A percentile compares a stretch with the other conserved stretches of the same genome.
phyloP scores from a whole-genome alignment of 345 rosid genomes.

The Salix brachista region DNA sequence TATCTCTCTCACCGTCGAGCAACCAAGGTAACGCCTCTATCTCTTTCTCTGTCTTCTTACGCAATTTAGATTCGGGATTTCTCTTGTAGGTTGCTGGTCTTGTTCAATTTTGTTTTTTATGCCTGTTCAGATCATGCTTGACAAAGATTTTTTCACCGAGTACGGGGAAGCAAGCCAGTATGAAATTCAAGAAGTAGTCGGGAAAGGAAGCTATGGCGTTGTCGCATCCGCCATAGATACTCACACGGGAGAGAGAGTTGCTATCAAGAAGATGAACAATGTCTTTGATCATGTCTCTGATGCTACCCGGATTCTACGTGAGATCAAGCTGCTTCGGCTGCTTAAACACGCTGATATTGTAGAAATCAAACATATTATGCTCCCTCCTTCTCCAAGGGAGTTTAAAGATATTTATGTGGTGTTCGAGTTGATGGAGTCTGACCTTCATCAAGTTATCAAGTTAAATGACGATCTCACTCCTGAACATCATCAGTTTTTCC shows the following conservation, averaged over 20 bases:
- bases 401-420: slow-evolving; percentile 91
- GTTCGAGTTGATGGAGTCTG: slow-evolving; percentile 98
- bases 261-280: slow-evolving; percentile 89
- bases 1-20: background rate
- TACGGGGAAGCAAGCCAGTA: slow-evolving; percentile 96
- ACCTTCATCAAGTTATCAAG: slow-evolving; percentile 87
- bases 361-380: slow-evolving; percentile 90
- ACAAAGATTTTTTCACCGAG: slow-evolving; percentile 89
- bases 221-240: slow-evolving; percentile 93
- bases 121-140: slow-evolving; percentile 51
- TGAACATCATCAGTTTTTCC: slow-evolving; percentile 91
- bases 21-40: background rate
- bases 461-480: slow-evolving; percentile 85
- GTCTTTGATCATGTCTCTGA: slow-evolving; percentile 93
- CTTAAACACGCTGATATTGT: slow-evolving; percentile 85
- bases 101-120: background rate
- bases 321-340: slow-evolving; percentile 92
- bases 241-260: slow-evolving; percentile 90
- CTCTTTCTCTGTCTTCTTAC: background rate
- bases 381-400: slow-evolving; percentile 89
- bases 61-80: background rate
- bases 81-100: background rate
- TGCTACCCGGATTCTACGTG: slow-evolving; percentile 84
- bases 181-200: slow-evolving; percentile 87
- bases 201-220: slow-evolving; percentile 96